Percentiles rank a stretch among this genome's conserved stretches.
phyloP scores from a whole-genome alignment of 2,329 filamentous ascomycete genomes.

The Pseudocercospora macadamiae region DNA sequence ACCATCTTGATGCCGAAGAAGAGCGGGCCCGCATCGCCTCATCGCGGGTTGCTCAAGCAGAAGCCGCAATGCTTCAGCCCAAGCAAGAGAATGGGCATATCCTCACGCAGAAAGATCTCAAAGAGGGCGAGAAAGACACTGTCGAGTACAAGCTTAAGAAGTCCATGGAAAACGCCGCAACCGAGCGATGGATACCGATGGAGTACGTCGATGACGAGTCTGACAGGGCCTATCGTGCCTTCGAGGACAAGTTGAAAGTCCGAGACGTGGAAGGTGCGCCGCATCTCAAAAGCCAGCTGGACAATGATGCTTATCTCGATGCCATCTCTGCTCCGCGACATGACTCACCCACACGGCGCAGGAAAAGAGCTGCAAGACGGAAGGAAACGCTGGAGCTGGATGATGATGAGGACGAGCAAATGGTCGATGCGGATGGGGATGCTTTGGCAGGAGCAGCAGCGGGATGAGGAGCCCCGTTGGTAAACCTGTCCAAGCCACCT shows the following conservation, averaged over 20 bases:
- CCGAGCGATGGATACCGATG: constrained; percentile 79
- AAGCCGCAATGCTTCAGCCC: constrained; percentile 42
- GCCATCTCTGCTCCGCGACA: constrained; percentile 59
- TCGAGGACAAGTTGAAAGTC: constrained; percentile 72
- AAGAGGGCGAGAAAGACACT: constrained; percentile 62
- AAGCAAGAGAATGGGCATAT: constrained; percentile 21
- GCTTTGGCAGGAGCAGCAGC: not conserved
- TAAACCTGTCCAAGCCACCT: not conserved
- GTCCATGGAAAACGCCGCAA: constrained; percentile 75
- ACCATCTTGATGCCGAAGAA: constrained; percentile 83
- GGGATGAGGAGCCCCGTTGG: not conserved
- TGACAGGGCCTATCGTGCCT: constrained; percentile 73
- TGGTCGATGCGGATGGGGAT: not conserved
- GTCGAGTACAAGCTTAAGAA: constrained; percentile 67
- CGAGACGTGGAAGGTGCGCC: constrained; percentile 48
- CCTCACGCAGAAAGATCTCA: constrained; percentile 32
- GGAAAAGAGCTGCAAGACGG: constrained; percentile 40
- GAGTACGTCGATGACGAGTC: constrained; percentile 81
- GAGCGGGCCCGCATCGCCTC: constrained; percentile 65
- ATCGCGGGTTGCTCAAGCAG: constrained; percentile 43
- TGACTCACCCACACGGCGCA: constrained; percentile 42
- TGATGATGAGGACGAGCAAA: constrained; percentile 24
- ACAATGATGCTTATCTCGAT: constrained; percentile 64
- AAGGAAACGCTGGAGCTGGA: constrained; percentile 32
- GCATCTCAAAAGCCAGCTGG: constrained; percentile 58